Conservation (phyloP, 495 filamentous ascomycete genomes). For the Neurospora pannonica region DNA sequence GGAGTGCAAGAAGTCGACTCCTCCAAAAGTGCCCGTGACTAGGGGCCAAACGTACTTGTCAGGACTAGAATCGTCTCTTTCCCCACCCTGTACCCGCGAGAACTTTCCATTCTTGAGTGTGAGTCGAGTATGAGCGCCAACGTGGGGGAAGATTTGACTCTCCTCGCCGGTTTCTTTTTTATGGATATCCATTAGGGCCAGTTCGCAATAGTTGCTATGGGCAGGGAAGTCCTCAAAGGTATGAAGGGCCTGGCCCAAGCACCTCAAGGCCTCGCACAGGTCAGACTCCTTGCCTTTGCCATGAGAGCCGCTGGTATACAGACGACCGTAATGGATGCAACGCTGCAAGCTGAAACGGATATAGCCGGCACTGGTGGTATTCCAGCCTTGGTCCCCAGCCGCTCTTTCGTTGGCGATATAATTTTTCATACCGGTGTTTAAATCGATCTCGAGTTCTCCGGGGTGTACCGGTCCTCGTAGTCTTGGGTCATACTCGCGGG, state of each 20-base stretch:
- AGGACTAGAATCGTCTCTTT: constrained; percentile 10
- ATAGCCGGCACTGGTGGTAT: constrained; percentile 79
- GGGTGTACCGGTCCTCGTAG: constrained; percentile 67
- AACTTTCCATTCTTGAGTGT: constrained; percentile 31
- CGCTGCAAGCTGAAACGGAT: constrained; percentile 75
- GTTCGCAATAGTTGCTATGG: constrained; percentile 90
- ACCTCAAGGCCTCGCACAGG: constrained; percentile 78
- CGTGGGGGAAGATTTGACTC: constrained; percentile 75
- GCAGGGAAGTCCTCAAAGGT: constrained; percentile 93
- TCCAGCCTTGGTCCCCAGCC: constrained; percentile 40
- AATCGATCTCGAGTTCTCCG: constrained; percentile 74
- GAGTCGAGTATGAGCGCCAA: constrained; percentile 64
- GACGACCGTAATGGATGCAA: constrained; percentile 78
- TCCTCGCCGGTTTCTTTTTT: constrained; percentile 37
- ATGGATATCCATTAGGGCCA: constrained; percentile 68
- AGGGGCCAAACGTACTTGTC: constrained; percentile 75
- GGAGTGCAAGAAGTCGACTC: constrained; percentile 92
- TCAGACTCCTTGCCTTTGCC: constrained; percentile 68
- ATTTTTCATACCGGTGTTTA: constrained; percentile 90
- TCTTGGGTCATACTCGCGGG: constrained; percentile 72
- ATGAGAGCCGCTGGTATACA: constrained; percentile 66
- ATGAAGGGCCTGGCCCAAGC: constrained; percentile 83
- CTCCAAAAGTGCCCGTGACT: constrained; percentile 79
- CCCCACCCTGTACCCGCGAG: background rate
- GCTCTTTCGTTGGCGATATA: constrained; percentile 81